Evolutionary conservation across 139 green algal species (phyloP).

Genomic region (Mesostigma viride): DNA sequence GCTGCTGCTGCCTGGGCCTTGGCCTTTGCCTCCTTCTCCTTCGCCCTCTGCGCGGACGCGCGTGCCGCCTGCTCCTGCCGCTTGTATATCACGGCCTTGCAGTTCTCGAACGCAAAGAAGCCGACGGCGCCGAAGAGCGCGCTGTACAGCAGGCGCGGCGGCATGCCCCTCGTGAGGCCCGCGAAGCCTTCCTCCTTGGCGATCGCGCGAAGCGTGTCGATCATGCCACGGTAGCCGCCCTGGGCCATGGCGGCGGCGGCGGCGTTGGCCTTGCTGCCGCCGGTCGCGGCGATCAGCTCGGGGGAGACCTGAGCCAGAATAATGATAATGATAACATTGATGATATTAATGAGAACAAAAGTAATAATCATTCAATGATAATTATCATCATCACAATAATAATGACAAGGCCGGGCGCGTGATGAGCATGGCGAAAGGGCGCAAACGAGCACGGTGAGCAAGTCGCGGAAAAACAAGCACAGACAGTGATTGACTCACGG

Average conservation of each 20-base stretch:
- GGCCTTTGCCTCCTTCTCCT: no score
- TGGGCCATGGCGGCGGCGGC: not conserved
- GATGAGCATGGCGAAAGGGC: not conserved
- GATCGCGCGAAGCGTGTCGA: conserved; percentile 13
- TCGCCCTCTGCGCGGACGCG: no score
- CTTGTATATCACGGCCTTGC: not conserved
- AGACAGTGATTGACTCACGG: not conserved
- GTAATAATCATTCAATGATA: not conserved
- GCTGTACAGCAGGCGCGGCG: conserved; percentile 21
- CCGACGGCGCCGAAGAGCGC: conserved; percentile 21
- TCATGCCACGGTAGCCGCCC: not conserved
- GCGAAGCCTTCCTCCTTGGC: conserved; percentile 17
- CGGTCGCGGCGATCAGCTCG: not conserved
- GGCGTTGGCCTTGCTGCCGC: not conserved
- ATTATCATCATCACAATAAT: no score
- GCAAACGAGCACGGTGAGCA: not conserved
- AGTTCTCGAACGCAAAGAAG: conserved; percentile 26
- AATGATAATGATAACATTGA: not conserved
- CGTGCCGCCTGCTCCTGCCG: no score
- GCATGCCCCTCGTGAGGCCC: conserved; percentile 18
- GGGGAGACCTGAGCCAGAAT: not conserved
- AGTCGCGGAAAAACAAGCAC: not conserved
- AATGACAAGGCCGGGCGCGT: not conserved
- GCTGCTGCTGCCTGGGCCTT: no score
- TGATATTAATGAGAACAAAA: not conserved